Percentiles rank a stretch among this genome's conserved stretches.
Conservation (phyloP, 1,139 yeast genomes). For the Meyerozyma sp. region DNA sequence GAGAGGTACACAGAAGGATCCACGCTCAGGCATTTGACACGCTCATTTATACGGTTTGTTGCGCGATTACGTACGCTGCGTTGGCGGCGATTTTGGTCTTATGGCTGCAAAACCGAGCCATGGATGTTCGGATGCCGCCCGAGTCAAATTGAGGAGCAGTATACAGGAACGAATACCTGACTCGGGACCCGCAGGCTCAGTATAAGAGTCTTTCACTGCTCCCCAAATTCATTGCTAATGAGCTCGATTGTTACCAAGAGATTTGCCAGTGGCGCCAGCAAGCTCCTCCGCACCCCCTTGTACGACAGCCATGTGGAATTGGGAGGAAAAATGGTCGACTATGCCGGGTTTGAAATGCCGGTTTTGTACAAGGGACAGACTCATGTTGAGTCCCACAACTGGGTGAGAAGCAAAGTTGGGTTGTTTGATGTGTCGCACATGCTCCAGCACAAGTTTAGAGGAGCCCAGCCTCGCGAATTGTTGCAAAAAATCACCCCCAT, state of each 20-base stretch:
- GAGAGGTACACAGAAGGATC: neutral
- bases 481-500: slow-evolving; percentile 83
- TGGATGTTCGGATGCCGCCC: neutral
- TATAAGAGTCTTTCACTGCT: neutral
- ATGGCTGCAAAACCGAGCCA: neutral
- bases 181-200: neutral
- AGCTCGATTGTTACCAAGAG: neutral
- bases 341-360: slow-evolving; percentile 95
- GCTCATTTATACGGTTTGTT: neutral
- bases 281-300: slow-evolving; percentile 53
- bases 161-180: neutral
- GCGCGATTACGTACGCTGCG: neutral
- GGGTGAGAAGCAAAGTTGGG: slow-evolving; percentile 89
- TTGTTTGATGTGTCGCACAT: slow-evolving; percentile 95
- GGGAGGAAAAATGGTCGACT: slow-evolving; percentile 91
- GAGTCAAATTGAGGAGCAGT: neutral
- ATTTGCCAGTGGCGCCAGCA: slow-evolving; percentile 2
- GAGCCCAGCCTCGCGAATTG: slow-evolving; percentile 62
- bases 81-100: neutral
- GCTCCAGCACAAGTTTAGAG: slow-evolving; percentile 80
- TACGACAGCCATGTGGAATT: slow-evolving; percentile 71
- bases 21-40: neutral
- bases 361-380: slow-evolving; percentile 76
- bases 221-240: neutral
- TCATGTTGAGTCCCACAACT: slow-evolving; percentile 88